These are phyloP conservation scores for Neurospora sp. DNA, from an alignment of 495 filamentous ascomycete species.

Conservation along the genomic window DNA sequence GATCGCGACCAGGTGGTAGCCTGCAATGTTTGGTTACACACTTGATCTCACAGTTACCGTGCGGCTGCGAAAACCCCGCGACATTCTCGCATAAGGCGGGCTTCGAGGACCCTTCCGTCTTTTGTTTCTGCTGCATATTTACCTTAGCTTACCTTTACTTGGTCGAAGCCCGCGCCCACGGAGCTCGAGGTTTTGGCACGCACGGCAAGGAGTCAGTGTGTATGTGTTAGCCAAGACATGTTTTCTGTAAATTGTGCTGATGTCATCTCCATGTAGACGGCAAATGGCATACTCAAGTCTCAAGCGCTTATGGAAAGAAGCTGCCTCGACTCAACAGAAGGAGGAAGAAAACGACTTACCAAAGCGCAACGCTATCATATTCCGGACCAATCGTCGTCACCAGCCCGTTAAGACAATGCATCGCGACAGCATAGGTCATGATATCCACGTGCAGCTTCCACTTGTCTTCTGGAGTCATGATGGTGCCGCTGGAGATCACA, in stretches of 20 bases:
- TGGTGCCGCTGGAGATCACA: neutral
- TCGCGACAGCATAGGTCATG: slow-evolving; percentile 60
- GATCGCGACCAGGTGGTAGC: slow-evolving; percentile 65
- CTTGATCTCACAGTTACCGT: neutral
- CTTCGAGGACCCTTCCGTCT: neutral
- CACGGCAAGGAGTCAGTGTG: neutral
- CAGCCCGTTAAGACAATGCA: slow-evolving; percentile 59
- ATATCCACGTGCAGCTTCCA: slow-evolving; percentile 67
- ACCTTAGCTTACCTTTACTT: neutral
- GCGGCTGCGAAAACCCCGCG: neutral
- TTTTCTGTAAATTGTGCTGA: neutral
- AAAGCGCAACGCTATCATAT: slow-evolving; percentile 66
- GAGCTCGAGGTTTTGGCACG: neutral
- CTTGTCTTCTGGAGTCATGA: slow-evolving; percentile 40
- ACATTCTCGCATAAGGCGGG: neutral
- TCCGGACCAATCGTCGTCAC: slow-evolving; percentile 62
- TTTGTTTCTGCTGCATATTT: neutral
- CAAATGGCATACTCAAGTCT: neutral
- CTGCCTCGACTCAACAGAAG: neutral
- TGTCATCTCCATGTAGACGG: neutral
- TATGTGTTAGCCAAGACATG: neutral
- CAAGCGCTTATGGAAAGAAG: neutral
- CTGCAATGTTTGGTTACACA: slow-evolving; percentile 26
- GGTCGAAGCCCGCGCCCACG: neutral
- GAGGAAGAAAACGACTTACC: slow-evolving; percentile 41